Evolutionary conservation across 1,284 basidiomycete species (phyloP).

Genomic region (Puccinia horiana): DNA sequence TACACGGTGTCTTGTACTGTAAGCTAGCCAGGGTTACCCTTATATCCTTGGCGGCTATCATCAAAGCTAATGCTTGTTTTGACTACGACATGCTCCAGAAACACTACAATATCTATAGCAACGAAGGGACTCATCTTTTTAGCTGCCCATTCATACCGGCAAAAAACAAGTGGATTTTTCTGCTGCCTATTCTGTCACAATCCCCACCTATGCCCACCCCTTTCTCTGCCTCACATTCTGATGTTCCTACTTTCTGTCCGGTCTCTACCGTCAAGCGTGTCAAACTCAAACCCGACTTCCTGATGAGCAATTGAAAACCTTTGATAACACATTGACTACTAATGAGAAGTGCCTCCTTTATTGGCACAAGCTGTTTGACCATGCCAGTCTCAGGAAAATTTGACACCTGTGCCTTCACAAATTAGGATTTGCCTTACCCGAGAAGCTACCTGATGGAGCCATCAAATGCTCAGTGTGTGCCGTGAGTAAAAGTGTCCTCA

Average conservation of each 20-base stretch:
- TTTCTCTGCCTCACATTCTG: background rate
- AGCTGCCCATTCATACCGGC: background rate
- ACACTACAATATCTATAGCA: background rate
- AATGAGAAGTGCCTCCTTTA: background rate
- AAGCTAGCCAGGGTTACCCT: background rate
- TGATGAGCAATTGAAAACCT: background rate
- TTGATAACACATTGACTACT: background rate
- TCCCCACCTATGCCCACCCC: background rate
- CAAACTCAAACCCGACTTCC: background rate
- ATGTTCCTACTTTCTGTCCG: background rate
- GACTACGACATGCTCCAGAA: background rate
- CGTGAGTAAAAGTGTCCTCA: background rate
- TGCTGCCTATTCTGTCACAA: background rate
- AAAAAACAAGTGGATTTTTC: background rate
- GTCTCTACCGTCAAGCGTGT: background rate
- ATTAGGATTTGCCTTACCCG: background rate
- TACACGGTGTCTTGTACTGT: background rate
- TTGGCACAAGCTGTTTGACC: background rate
- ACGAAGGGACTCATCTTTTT: background rate
- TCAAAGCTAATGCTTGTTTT: background rate
- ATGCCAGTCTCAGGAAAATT: background rate
- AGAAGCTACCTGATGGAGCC: background rate
- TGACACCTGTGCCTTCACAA: background rate
- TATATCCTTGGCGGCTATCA: background rate
- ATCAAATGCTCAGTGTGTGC: background rate